Conservation (phyloP, 2,329 filamentous ascomycete genomes). For the Lasiodiplodia sp. region DNA sequence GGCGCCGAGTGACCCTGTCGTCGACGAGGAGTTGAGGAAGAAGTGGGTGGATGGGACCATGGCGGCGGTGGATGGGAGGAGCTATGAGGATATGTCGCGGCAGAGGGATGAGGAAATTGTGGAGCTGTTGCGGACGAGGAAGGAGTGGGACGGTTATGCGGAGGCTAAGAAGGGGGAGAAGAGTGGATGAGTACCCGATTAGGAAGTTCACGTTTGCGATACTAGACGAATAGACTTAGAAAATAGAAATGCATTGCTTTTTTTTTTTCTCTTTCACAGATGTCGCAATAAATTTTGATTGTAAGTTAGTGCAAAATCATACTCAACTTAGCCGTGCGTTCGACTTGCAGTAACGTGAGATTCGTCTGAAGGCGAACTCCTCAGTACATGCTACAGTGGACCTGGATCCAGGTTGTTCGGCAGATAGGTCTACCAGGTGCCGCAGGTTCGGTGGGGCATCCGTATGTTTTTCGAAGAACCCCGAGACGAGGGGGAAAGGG, state of each 20-base stretch:
- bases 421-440: background rate
- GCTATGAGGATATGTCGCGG: constrained; percentile 31
- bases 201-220: background rate
- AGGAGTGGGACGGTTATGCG: constrained; percentile 33
- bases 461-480: constrained; percentile 9
- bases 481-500: constrained; percentile 8
- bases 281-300: background rate
- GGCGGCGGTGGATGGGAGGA: constrained; percentile 31
- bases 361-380: background rate
- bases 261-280: background rate
- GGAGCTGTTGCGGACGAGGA: constrained; percentile 32
- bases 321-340: background rate
- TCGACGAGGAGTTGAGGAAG: constrained; percentile 34
- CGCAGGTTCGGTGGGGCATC: background rate
- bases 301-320: background rate
- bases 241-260: background rate
- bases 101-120: constrained; percentile 35
- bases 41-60: constrained; percentile 35
- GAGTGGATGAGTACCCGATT: background rate
- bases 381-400: background rate
- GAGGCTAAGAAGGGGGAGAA: constrained; percentile 24
- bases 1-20: constrained; percentile 32
- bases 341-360: background rate
- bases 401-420: background rate
- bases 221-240: background rate